These are phyloP conservation scores for Mycena capillaripes DNA, from an alignment of 768 basidiomycete species.

Conservation along the genomic window DNA sequence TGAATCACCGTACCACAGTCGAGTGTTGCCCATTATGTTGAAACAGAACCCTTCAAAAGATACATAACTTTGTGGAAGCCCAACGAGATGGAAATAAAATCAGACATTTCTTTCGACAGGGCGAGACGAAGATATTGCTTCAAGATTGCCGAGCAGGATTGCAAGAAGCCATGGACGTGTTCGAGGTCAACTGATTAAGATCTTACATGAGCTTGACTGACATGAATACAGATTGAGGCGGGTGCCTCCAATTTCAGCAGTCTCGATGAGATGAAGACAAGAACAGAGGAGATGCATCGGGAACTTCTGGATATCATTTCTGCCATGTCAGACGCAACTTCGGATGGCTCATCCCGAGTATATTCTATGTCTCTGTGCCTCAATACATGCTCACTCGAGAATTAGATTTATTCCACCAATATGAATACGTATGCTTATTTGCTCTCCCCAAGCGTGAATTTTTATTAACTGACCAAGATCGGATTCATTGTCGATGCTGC, in stretches of 20 bases:
- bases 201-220: too few relatives aligned
- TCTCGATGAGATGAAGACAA: not conserved
- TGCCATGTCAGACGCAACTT: not conserved
- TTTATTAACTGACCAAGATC: not conserved
- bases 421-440: not conserved
- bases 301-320: not conserved
- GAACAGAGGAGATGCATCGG: not conserved
- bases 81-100: not conserved
- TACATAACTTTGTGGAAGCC: not conserved
- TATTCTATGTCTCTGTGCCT: not conserved
- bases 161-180: not conserved
- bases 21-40: too few relatives aligned
- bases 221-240: not conserved
- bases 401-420: not conserved
- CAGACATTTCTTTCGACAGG: too few relatives aligned
- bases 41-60: not conserved
- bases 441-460: not conserved
- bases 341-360: not conserved
- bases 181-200: not conserved
- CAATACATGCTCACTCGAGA: too few relatives aligned
- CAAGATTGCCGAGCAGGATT: not conserved
- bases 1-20: too few relatives aligned
- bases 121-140: not conserved
- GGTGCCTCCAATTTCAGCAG: not conserved
- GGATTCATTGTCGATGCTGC: not conserved